Evolutionary conservation across 2,329 filamentous ascomycete genomes (phyloP).

Genomic region (Arthrobotrys iridis): DNA sequence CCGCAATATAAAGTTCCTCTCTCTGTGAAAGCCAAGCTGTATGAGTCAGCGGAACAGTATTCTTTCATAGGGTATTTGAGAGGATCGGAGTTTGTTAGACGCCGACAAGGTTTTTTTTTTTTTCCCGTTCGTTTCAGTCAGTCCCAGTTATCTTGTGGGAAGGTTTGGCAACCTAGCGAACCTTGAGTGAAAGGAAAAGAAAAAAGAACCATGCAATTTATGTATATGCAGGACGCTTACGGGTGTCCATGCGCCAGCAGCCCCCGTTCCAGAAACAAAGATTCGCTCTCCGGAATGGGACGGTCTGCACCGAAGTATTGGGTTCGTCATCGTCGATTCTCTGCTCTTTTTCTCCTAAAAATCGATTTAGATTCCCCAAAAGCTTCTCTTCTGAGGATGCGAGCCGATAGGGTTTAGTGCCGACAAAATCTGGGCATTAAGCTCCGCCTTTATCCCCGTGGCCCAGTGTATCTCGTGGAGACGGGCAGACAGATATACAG

Average conservation of each 20-base stretch:
- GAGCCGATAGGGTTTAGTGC: conserved; percentile 27
- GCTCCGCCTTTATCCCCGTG: conserved; percentile 38
- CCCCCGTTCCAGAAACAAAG: conserved; percentile 8
- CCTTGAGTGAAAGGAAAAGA: not conserved
- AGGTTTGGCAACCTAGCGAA: too few species aligned
- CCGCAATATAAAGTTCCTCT: not conserved
- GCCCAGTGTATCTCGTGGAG: too few species aligned
- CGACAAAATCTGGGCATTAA: not conserved
- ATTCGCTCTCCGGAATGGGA: conserved; percentile 19
- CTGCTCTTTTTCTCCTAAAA: too few species aligned
- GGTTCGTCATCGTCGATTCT: conserved; percentile 8
- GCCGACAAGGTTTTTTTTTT: conserved; percentile 14
- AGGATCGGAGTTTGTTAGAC: conserved; percentile 30
- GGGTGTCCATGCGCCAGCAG: not conserved
- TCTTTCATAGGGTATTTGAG: too few species aligned
- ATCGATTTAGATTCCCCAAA: too few species aligned
- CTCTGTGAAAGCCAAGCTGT: conserved; percentile 13
- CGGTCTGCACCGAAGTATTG: not conserved
- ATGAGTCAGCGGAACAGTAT: conserved; percentile 49
- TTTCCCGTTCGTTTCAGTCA: too few species aligned
- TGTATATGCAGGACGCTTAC: conserved; percentile 29
- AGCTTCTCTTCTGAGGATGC: conserved; percentile 14
- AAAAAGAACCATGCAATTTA: conserved; percentile 1
- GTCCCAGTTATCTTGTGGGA: too few species aligned
- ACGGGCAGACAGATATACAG: too few species aligned